Evolutionary conservation across 2,329 filamentous ascomycete genomes (phyloP), one percentile per base, ranked within the genome.

Genomic region (Zymoseptoria crescenta): DNA sequence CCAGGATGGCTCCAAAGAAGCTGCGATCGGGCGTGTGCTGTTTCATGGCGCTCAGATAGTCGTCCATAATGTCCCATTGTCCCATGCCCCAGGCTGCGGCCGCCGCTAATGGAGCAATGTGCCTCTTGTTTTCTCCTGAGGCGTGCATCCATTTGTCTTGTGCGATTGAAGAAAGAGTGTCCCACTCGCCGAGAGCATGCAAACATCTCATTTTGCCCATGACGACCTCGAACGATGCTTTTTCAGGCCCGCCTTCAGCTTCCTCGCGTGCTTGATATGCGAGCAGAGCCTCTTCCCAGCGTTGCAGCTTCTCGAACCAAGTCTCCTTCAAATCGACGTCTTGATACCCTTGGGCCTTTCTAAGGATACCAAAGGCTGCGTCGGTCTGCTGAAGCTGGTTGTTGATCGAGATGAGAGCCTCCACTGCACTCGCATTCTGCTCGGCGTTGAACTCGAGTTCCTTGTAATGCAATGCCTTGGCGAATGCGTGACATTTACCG

Each of bases 131-230:
- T 62, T 97, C 94, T 4, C 88, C 83, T 4, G 87, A 86, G 7
- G 93, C 94, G 71, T 92, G 91, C 65, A 89, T 85, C 94, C 94
- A 99, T 55, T 93, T 96, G 71, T 92, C 91, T 70, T 95, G 88
- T 0, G 92, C 93, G 57, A 99, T 80, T 54, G 85, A 86, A 0
- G 93, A 95, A 16, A 99, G 80, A 3, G 91, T 86, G 66, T 97
- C 95, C 94, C 94, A 99, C 74, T 99, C 94, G 62, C 94, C 94
- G 41, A 99, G 81, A 8, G 94, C 95, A 72, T 99, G 94, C 64
- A 97, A 78, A 80, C 94, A 99, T 53, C 94, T 87, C 94, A 99
- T 99, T 76, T 99, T 99, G 65, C 94, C 94, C 92, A 99, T 97
- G 35, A 96, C 91, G 56, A 99, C 91, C 61, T 97, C 94, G 61